phyloP scores from a whole-genome alignment of 169 alveolate species.

The Plasmodium malariae region DNA sequence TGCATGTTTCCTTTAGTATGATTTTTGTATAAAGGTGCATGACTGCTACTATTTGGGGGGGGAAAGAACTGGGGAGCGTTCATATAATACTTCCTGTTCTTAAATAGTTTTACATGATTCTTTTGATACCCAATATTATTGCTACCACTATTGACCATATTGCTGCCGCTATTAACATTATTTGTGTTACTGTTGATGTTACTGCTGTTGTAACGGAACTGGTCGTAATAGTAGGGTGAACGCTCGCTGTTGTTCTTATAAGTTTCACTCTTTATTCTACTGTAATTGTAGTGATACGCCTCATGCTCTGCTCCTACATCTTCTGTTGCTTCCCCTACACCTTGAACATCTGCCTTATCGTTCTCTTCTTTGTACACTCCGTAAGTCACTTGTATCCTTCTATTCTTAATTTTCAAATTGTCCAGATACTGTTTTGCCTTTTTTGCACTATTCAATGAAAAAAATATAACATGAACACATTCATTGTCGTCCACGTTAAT shows the following conservation, averaged over 20 bases:
- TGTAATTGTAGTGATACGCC: too few relatives aligned
- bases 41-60: neutral
- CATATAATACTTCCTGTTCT: constrained; percentile 54
- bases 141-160: neutral
- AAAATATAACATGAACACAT: constrained; percentile 25
- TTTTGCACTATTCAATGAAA: constrained; percentile 20
- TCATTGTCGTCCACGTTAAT: constrained; percentile 47
- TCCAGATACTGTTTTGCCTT: constrained; percentile 48
- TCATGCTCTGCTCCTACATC: too few relatives aligned
- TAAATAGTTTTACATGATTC: constrained; percentile 35
- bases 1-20: neutral
- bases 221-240: too few relatives aligned
- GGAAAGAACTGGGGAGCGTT: neutral
- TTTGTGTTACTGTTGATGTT: too few relatives aligned
- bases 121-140: neutral
- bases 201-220: too few relatives aligned
- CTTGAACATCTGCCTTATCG: neutral
- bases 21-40: neutral
- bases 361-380: constrained; percentile 4
- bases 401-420: constrained; percentile 44
- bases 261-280: too few relatives aligned
- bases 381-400: constrained; percentile 60
- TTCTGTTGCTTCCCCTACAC: neutral
- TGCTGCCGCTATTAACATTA: neutral
- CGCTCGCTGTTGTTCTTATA: too few relatives aligned